Evolutionary conservation across 108 stramenopile genomes (phyloP).

Genomic region (Pseudonitzschia multiseries): DNA sequence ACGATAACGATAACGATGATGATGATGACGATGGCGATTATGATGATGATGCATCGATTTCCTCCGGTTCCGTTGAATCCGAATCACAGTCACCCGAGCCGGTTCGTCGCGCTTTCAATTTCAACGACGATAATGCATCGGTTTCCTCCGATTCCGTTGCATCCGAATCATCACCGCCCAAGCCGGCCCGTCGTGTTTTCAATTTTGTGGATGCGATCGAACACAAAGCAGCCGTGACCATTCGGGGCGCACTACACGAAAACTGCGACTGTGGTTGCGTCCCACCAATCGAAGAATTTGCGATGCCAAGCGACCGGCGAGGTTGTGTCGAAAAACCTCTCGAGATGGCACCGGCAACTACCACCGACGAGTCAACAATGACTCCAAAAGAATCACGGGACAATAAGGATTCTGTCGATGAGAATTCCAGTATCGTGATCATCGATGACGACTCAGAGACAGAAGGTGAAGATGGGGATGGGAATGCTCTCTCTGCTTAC

Average conservation of each 20-base stretch:
- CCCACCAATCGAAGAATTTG: conserved; percentile 11
- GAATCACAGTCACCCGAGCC: background rate
- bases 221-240: conserved; percentile 3
- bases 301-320: background rate
- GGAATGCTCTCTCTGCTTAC: background rate
- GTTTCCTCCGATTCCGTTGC: background rate
- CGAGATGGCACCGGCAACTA: conserved; percentile 3
- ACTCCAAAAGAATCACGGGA: background rate
- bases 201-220: conserved; percentile 29
- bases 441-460: background rate
- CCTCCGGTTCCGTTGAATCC: background rate
- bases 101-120: background rate
- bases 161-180: background rate
- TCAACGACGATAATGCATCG: background rate
- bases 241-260: background rate
- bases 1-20: background rate
- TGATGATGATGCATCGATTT: background rate
- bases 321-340: background rate
- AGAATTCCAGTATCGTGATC: background rate
- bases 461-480: conserved; percentile 1
- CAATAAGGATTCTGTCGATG: background rate
- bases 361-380: background rate
- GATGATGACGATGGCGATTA: background rate
- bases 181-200: background rate
- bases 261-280: conserved; percentile 24